Evolutionary conservation across 306 rosid genomes (phyloP), one percentile per base, ranked within the genome.

Genomic region (Argentina anserina): DNA sequence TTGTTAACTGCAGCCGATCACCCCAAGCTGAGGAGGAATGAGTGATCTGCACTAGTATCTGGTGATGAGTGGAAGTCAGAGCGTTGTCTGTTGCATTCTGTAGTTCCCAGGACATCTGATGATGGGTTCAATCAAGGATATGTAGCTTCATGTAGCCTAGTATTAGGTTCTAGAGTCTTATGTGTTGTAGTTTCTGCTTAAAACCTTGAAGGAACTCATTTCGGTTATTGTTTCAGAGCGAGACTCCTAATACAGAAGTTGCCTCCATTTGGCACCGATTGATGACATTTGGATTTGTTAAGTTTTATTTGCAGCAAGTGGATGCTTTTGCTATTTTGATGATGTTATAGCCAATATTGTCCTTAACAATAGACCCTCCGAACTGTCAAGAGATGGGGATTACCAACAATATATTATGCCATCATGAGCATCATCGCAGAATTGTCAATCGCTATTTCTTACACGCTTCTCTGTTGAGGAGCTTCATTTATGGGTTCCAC

Each of bases 21-120:
- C 96, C 92, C n/a, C 88, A 86, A 31, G 95, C 88, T 18, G 95
- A 91, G 71, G 91, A 91, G 74, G 91, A 91, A 76, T 91, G 96
- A 91, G 72, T 4, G 36, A 34, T 13, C 28, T 23, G 64, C 14
- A 13, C 17, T 25, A 11, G 28, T 70, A 49, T 36, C 45, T 9
- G 45, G 65, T 62, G 12, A 34, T 23, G 14, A 20, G 28, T 62
- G 67, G 67, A 34, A 34, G 67, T 34, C 17, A 0, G n/a, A 34
- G 21, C 11, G 9, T 37, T 33, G 11, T 60, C 29, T 37, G 65
- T 28, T 55, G 37, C 65, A 1, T 5, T 39, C 8, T 58, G 76
- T 58, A 9, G 67, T 41, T 41, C n/a, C 42, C 42, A 11, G 17
- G 56, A 28, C 49, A 56, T 58, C 67, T 7, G 11, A 20, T 18